Evolutionary conservation across 306 rosid genomes (phyloP).

Genomic region (Trifolium pratense): DNA sequence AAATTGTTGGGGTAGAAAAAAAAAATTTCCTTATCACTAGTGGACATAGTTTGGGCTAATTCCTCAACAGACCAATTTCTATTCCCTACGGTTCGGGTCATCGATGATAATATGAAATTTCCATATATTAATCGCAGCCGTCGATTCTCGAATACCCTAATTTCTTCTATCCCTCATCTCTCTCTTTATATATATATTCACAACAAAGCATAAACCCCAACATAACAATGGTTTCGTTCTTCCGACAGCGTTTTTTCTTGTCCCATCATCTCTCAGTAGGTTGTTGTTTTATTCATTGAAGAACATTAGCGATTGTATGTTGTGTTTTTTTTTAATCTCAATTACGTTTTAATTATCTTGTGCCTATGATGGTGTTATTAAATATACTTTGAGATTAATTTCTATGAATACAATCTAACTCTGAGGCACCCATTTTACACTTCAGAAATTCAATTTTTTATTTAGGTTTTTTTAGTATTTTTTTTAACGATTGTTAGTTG

Average conservation of each 20-base stretch:
- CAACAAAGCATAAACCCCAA: neutral
- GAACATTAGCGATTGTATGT: too few relatives aligned
- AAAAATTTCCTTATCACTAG: too few relatives aligned
- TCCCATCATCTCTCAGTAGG: too few relatives aligned
- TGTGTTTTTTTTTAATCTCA: too few relatives aligned
- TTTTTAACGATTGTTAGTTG: too few relatives aligned
- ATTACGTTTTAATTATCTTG: neutral
- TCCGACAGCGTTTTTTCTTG: too few relatives aligned
- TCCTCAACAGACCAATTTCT: neutral
- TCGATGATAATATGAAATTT: neutral
- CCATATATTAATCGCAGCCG: neutral
- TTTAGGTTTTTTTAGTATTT: too few relatives aligned
- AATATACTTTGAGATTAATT: conserved; percentile 72
- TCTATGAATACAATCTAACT: conserved; percentile 52
- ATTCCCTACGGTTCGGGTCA: neutral
- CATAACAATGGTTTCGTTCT: neutral
- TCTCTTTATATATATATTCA: conserved; percentile 24
- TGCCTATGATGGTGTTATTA: conserved; percentile 77
- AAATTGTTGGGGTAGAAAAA: too few relatives aligned
- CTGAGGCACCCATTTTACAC: conserved; percentile 63
- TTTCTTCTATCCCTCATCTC: neutral
- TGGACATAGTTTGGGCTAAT: neutral
- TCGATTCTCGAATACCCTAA: conserved; percentile 29
- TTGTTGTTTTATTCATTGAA: neutral
- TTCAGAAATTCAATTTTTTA: neutral